Base-by-base conservation (phyloP, 169 alveolate genomes). In the Plasmodium cynomolgi region DNA sequence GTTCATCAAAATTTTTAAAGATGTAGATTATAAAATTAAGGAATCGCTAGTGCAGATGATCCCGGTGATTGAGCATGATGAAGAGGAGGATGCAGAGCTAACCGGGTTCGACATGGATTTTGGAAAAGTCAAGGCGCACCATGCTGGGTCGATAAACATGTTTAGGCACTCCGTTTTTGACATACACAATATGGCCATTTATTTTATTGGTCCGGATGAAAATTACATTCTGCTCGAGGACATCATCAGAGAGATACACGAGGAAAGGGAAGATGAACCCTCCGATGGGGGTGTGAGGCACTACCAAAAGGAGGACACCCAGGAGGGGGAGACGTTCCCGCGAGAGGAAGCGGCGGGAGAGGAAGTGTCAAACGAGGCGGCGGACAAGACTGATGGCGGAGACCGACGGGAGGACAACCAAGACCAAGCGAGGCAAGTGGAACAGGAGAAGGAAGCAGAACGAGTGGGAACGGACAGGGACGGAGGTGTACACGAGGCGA, bases 131-230 rank as follows among this genome's bases (percentile, higher is more conserved):
- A n/a, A 80, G 47, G 2, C 26, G 11, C 81, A 90, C 15, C 68
- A 80, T 90, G 90, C 90, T 23, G 83, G 72, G 33, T 80, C 84
- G 54, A 79, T 90, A 39, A 90, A 90, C 73, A 80, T 90, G 83
- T 81, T 90, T 90, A 56, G 54, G 20, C 71, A 80, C 73, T 56
- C 94, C 23, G 75, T 90, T 39, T 90, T 90, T 80, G 94, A 90
- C 37, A 26, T 68, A 23, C 72, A 41, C 15, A 79, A 80, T 80
- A 90, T 58, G 77, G 62, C 81, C 13, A 62, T 90, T 68, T 90
- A 90, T 90, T 90, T 80, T 79, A 80, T 90, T 47, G 77, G 84
- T 15, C 91, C 94, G 34, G 94, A 90, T 37, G 74, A 68, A 90
- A 79, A 62, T 15, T 80, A 80, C 34, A 80, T 90, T 0, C 41